These are phyloP conservation scores for Pulveroboletus sp. DNA, from an alignment of 768 basidiomycete genomes.

Conservation along the genomic window DNA sequence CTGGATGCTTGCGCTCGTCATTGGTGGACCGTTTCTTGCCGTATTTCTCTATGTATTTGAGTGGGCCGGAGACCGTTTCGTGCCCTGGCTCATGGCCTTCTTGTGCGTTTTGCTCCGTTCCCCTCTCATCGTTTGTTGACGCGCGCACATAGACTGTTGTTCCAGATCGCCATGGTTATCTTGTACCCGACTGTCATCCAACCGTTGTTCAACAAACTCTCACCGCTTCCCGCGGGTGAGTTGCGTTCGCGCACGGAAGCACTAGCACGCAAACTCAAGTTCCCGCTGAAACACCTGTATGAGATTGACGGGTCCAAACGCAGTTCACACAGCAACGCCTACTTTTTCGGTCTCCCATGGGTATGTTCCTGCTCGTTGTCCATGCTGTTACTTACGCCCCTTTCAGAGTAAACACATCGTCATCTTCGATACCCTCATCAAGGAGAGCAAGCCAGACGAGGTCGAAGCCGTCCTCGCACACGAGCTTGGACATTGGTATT, in stretches of 20 bases:
- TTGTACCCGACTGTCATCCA: conserved; percentile 86
- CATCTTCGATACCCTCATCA: conserved; percentile 95
- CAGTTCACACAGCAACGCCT: conserved; percentile 95
- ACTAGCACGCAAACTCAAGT: conserved; percentile 77
- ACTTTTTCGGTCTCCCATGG: conserved; percentile 97
- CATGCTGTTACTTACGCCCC: background rate
- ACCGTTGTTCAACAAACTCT: conserved; percentile 96
- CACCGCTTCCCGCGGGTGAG: conserved; percentile 74
- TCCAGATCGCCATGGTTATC: conserved; percentile 83
- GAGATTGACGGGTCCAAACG: conserved; percentile 98
- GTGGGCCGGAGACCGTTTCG: conserved; percentile 91
- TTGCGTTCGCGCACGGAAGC: conserved; percentile 73
- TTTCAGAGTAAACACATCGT: conserved; percentile 86
- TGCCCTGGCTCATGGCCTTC: conserved; percentile 92
- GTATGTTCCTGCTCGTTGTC: conserved; percentile 36
- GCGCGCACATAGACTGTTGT: conserved; percentile 52
- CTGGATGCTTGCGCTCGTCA: conserved; percentile 61
- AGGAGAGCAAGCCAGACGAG: conserved; percentile 84
- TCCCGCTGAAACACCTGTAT: conserved; percentile 92
- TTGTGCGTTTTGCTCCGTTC: conserved; percentile 48
- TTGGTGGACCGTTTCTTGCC: conserved; percentile 85
- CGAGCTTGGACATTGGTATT: conserved; percentile 96
- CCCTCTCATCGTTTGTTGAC: background rate
- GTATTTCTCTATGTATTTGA: conserved; percentile 85
- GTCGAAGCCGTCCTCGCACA: conserved; percentile 98